Base-by-base conservation (phyloP, 352 stramenopile genomes). In the Pythium myriotylum region DNA sequence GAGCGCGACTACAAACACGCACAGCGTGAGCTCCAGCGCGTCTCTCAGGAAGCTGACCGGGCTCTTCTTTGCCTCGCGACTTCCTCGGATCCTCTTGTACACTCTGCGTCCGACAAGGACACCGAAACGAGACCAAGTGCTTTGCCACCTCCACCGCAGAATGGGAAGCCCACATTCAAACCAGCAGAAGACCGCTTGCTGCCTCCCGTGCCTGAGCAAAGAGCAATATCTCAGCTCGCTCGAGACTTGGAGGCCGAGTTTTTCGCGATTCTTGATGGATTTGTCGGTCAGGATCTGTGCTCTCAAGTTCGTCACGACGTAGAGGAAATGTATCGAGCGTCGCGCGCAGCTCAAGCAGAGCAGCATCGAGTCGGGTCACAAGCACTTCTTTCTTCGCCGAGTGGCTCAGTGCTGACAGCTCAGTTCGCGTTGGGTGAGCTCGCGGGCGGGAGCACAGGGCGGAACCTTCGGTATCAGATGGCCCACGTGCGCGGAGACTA, bases 401-500 rank as follows among this genome's bases (percentile, higher is more conserved):
- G 29, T n/a, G 16, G 1, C 19, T 9, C n/a, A 3, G 23, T 27
- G 16, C 20, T 41, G n/a, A 24, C 23, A 2, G 39, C 47, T 1
- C 23, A 35, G 12, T 79, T 85, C 37, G 43, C 64, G 26, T 51
- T 72, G 3, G 76, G 73, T 3, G 77, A 79, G 14, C 74, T 86
- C 1, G 74, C 77, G 0, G 74, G 74, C 4, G 77, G 77, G 23
- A 73, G 70, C 40, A 79, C 77, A 5, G 77, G 77, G 1, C 60
- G 64, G 14, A 82, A 79, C 35, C 35, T 84, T 6, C 66, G 74
- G 6, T 86, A 84, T 54, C 72, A 76, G 42, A 78, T 81, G 74
- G 40, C 53, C 17, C 66, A 80, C 13, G 72, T 86, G 20, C 74
- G 77, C 22, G 77, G 77, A 2, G 77, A 86, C 47, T 73, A 76